Evolutionary conservation across 202 grass and related monocot genomes (phyloP).

Genomic region (Eragrostis tef): DNA sequence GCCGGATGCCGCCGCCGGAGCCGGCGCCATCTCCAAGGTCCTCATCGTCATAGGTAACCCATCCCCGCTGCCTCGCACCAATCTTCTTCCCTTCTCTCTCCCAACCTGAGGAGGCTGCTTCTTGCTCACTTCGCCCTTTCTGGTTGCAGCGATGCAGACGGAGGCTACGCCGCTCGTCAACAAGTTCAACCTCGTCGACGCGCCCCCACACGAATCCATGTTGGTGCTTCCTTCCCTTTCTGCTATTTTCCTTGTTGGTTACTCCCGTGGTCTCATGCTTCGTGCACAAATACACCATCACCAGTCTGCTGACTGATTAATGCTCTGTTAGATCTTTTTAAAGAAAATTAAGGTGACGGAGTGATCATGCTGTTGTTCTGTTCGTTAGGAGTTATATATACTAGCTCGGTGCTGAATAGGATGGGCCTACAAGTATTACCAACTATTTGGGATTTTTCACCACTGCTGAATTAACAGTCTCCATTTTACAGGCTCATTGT

Average conservation of each 20-base stretch:
- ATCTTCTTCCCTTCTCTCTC: neutral
- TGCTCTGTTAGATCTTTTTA: neutral
- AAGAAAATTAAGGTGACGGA: neutral
- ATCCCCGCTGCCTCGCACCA: neutral
- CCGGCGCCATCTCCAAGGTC: slow-evolving; percentile 59
- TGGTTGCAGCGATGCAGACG: slow-evolving; percentile 74
- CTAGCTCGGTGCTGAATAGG: too few relatives aligned
- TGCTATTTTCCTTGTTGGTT: neutral
- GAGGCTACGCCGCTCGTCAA: slow-evolving; percentile 75
- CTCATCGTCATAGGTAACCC: slow-evolving; percentile 76
- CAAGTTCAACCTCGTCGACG: slow-evolving; percentile 70
- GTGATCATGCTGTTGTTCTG: neutral
- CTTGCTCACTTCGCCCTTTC: neutral
- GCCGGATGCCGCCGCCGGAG: neutral
- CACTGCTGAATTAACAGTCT: neutral
- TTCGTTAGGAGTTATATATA: too few relatives aligned
- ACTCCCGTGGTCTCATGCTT: too few relatives aligned
- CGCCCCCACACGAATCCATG: slow-evolving; percentile 48
- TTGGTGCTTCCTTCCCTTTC: slow-evolving; percentile 28
- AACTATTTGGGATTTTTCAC: too few relatives aligned
- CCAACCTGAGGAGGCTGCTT: neutral
- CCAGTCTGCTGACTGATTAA: neutral
- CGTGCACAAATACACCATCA: neutral
- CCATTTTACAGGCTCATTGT: neutral
- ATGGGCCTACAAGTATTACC: too few relatives aligned